These are phyloP conservation scores for Pseudotulostoma volvatum DNA, from an alignment of 495 filamentous ascomycete species.

Conservation along the genomic window DNA sequence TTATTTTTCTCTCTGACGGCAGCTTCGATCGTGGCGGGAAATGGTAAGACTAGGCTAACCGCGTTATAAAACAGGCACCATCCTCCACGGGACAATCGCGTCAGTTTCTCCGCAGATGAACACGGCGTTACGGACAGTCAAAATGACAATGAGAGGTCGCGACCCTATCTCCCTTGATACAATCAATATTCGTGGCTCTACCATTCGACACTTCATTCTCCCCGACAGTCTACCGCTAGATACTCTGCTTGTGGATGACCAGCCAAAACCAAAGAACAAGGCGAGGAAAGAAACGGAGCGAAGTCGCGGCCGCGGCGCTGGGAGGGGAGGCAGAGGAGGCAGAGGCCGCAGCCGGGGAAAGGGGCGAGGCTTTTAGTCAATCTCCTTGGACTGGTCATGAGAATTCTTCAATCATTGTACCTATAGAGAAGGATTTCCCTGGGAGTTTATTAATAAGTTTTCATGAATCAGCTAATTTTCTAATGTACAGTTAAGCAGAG, in stretches of 20 bases:
- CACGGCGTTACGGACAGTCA: slow-evolving; percentile 79
- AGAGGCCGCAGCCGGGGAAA: slow-evolving; percentile 46
- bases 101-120: slow-evolving; percentile 96
- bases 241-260: slow-evolving; percentile 85
- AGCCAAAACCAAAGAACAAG: slow-evolving; percentile 98
- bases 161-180: slow-evolving; percentile 76
- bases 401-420: too few species aligned
- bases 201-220: slow-evolving; percentile 85
- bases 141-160: slow-evolving; percentile 79
- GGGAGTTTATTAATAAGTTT: too few species aligned
- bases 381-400: too few species aligned
- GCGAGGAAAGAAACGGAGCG: slow-evolving; percentile 80
- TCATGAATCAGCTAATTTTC: too few species aligned
- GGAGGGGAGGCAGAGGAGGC: slow-evolving; percentile 39
- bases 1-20: too few species aligned
- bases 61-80: slow-evolving; percentile 82
- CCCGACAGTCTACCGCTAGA: slow-evolving; percentile 90
- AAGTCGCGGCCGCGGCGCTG: slow-evolving; percentile 43
- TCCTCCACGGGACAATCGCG: slow-evolving; percentile 88
- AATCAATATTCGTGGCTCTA: slow-evolving; percentile 91
- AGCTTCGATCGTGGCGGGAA: too few species aligned
- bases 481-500: too few species aligned
- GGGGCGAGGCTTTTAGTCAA: slow-evolving; percentile 33
- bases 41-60: too few species aligned
- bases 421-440: too few species aligned